Percentiles rank a stretch among this genome's conserved stretches.
Conservation (phyloP, 495 filamentous ascomycete species). For the Cercophora sp. region DNA sequence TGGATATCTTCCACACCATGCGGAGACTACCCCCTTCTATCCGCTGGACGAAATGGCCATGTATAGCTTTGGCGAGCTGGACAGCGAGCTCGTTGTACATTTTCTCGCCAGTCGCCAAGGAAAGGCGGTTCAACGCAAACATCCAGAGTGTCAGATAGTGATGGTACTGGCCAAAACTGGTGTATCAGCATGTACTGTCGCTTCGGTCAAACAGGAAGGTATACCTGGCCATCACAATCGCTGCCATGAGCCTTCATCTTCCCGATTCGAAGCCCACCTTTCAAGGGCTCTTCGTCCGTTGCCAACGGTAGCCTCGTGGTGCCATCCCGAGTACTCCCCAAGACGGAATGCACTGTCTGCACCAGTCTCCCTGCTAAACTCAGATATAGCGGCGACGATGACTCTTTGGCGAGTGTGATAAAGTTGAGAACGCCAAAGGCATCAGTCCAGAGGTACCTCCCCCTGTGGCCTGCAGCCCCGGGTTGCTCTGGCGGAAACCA, state of each 20-base stretch:
- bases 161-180: conserved; percentile 50
- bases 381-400: conserved; percentile 42
- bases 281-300: conserved; percentile 51
- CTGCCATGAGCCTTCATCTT: conserved; percentile 49
- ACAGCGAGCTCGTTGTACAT: conserved; percentile 54
- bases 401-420: conserved; percentile 54
- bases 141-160: conserved; percentile 70
- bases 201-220: background rate
- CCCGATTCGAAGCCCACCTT: conserved; percentile 61
- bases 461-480: conserved; percentile 57
- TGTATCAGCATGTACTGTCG: background rate
- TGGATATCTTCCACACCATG: conserved; percentile 64
- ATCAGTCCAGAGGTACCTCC: conserved; percentile 67
- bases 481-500: conserved; percentile 35
- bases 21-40: conserved; percentile 29
- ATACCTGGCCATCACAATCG: conserved; percentile 53
- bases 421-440: conserved; percentile 68
- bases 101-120: conserved; percentile 46
- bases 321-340: conserved; percentile 55
- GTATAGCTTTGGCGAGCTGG: conserved; percentile 55
- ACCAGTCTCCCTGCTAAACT: conserved; percentile 50
- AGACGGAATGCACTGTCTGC: conserved; percentile 51
- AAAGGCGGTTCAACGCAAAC: conserved; percentile 62
- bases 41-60: conserved; percentile 52
- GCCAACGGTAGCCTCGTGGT: conserved; percentile 48